Evolutionary conservation across 2,329 filamentous ascomycete genomes (phyloP).

Genomic region (Aspergillus pseudoglaucus): DNA sequence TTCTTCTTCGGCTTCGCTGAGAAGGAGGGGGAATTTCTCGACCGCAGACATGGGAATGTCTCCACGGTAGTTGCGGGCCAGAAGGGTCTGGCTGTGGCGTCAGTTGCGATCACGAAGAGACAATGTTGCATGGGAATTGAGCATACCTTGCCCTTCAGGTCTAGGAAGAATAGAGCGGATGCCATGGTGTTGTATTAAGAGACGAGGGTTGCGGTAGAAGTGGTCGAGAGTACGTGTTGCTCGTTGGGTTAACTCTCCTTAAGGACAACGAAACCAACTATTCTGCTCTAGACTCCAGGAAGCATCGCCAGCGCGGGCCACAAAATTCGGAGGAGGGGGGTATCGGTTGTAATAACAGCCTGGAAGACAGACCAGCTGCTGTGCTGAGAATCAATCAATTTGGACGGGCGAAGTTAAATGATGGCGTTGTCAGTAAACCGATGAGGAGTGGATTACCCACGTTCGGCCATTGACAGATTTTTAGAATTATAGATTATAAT

Average conservation of each 20-base stretch:
- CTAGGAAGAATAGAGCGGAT: slow-evolving; percentile 95
- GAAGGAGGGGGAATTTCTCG: slow-evolving; percentile 91
- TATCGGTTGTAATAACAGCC: too few relatives aligned
- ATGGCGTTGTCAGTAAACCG: too few relatives aligned
- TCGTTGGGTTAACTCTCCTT: too few relatives aligned
- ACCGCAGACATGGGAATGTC: slow-evolving; percentile 99
- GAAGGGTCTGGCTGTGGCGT: slow-evolving; percentile 64
- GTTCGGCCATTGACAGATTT: too few relatives aligned
- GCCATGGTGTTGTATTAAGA: slow-evolving; percentile 60
- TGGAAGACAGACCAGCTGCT: too few relatives aligned
- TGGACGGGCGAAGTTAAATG: too few relatives aligned
- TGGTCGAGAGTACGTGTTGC: slow-evolving; percentile 4
- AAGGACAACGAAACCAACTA: not conserved
- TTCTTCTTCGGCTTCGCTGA: slow-evolving; percentile 98
- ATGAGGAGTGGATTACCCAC: too few relatives aligned
- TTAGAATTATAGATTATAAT: too few relatives aligned
- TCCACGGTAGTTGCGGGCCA: slow-evolving; percentile 96
- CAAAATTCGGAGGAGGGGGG: too few relatives aligned
- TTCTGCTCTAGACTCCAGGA: too few relatives aligned
- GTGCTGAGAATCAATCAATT: too few relatives aligned
- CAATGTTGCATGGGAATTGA: not conserved
- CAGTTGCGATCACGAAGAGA: not conserved
- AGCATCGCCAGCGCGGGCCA: too few relatives aligned
- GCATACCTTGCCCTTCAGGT: slow-evolving; percentile 96
- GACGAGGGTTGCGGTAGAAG: not conserved